Conservation (phyloP, 1,284 basidiomycete genomes). For the Athelia sp. region DNA sequence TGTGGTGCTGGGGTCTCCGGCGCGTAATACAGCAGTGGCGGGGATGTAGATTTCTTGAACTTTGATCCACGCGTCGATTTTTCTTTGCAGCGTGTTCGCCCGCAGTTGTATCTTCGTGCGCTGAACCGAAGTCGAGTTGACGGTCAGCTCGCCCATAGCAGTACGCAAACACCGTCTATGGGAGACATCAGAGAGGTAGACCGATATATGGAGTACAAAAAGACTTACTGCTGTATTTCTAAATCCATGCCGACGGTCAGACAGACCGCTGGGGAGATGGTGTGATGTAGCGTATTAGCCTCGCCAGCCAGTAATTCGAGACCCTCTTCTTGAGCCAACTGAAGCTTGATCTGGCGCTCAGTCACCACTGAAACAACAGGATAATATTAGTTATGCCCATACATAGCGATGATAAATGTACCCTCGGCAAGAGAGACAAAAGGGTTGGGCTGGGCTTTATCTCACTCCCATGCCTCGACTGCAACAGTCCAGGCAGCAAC, state of each 20-base stretch:
- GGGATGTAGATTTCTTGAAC: slow-evolving; percentile 10
- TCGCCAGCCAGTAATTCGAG: neutral
- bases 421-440: slow-evolving; percentile 5
- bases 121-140: neutral
- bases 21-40: neutral
- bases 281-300: neutral
- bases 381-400: slow-evolving; percentile 3
- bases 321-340: neutral
- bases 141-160: slow-evolving; percentile 3
- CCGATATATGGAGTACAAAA: neutral
- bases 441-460: slow-evolving; percentile 15
- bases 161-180: too few relatives aligned
- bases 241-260: neutral
- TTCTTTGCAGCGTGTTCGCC: slow-evolving; percentile 2
- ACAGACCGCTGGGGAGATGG: neutral
- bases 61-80: slow-evolving; percentile 1
- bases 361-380: neutral
- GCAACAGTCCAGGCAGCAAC: slow-evolving; percentile 12
- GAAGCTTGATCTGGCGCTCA: neutral
- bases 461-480: slow-evolving; percentile 19
- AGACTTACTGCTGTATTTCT: neutral
- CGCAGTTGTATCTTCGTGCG: slow-evolving; percentile 5
- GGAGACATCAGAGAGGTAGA: too few relatives aligned
- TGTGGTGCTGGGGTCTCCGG: too few relatives aligned
- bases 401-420: neutral